Evolutionary conservation across 208 protist genomes (phyloP).

Genomic region (Porcisia hertigi): DNA sequence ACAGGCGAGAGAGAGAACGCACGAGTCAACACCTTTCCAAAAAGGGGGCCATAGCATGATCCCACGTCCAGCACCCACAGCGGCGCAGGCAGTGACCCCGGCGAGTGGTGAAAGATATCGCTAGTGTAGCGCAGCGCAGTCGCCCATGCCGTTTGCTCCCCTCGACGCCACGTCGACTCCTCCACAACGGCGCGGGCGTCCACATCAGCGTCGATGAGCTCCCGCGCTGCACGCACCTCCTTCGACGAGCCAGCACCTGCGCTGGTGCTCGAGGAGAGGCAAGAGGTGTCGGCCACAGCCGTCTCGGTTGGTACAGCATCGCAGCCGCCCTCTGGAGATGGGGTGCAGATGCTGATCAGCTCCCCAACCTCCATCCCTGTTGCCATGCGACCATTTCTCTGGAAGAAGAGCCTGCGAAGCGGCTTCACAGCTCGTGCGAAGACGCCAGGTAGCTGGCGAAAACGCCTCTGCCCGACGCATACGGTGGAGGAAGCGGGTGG

Average conservation of each 20-base stretch:
- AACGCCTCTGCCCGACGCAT: slow-evolving; percentile 6
- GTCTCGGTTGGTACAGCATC: background rate
- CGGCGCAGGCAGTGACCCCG: slow-evolving; percentile 17
- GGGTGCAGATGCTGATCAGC: slow-evolving; percentile 16
- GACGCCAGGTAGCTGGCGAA: slow-evolving; percentile 43
- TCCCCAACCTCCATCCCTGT: slow-evolving; percentile 49
- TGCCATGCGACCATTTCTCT: slow-evolving; percentile 48
- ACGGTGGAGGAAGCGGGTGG: background rate
- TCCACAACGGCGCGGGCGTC: background rate
- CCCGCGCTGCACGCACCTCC: background rate
- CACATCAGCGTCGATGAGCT: slow-evolving; percentile 8
- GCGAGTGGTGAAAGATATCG: background rate
- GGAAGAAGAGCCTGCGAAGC: slow-evolving; percentile 58
- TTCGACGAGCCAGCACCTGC: background rate
- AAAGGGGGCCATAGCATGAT: slow-evolving; percentile 86
- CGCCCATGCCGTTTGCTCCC: slow-evolving; percentile 15
- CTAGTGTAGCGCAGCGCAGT: slow-evolving; percentile 16
- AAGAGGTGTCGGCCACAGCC: background rate
- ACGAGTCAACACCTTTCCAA: slow-evolving; percentile 30
- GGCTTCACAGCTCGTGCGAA: slow-evolving; percentile 52
- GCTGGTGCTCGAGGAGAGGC: background rate
- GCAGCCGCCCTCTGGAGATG: background rate
- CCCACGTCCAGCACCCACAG: slow-evolving; percentile 78
- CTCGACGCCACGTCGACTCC: slow-evolving; percentile 24
- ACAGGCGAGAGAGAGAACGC: slow-evolving; percentile 30